These are phyloP conservation scores for Fraxinus sp. DNA, from an alignment of 305 asterid genomes.

Conservation along the genomic window DNA sequence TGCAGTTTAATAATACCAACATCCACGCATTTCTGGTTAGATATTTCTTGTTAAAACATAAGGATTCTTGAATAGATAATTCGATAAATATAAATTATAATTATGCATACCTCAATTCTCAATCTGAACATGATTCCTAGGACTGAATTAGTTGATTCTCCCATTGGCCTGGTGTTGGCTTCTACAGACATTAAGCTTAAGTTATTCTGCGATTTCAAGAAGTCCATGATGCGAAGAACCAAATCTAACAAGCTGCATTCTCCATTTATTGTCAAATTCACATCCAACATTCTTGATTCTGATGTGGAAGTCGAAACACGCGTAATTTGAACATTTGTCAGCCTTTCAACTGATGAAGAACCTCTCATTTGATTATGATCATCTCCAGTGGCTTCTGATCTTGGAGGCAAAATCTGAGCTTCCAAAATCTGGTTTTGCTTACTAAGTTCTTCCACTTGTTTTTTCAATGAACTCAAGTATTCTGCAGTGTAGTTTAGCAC, in stretches of 20 bases:
- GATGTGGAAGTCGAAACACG: constrained; percentile 39
- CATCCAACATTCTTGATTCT: constrained; percentile 47
- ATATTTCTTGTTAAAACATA: background rate
- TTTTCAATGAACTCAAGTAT: constrained; percentile 47
- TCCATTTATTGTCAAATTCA: constrained; percentile 51
- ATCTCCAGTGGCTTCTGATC: background rate
- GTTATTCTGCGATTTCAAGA: constrained; percentile 40
- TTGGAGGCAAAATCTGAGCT: constrained; percentile 21
- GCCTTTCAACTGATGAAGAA: constrained; percentile 27
- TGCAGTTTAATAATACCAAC: background rate
- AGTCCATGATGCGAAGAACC: constrained; percentile 37
- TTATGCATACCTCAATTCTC: constrained; percentile 47
- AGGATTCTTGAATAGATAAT: background rate
- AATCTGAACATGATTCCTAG: constrained; percentile 41
- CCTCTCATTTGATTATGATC: background rate
- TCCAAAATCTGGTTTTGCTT: constrained; percentile 48
- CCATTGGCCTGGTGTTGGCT: constrained; percentile 38
- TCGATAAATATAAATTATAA: background rate
- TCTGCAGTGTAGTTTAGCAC: constrained; percentile 60
- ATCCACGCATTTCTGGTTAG: background rate
- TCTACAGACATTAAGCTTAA: constrained; percentile 40
- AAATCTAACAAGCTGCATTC: constrained; percentile 48
- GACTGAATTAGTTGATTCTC: constrained; percentile 28
- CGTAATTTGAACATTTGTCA: constrained; percentile 31
- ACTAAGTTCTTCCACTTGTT: constrained; percentile 50